Base-by-base conservation (phyloP, 2,329 filamentous ascomycete species). In the Colletotrichum gigasporum region DNA sequence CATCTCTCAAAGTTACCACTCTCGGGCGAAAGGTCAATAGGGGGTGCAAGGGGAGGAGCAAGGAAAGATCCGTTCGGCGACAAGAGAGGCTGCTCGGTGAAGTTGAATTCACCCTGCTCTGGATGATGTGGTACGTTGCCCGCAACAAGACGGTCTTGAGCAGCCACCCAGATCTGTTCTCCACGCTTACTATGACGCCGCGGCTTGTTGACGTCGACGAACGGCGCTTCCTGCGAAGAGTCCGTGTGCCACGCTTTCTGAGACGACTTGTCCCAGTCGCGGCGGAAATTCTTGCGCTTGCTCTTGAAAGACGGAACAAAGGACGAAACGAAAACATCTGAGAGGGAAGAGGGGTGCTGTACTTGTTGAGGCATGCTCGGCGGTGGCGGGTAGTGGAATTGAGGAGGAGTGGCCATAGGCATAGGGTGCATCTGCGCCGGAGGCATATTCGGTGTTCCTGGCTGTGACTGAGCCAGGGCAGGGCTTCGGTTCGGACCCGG, bases 1-100 rank as follows among this genome's bases (percentile, higher is more conserved):
- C 86, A 84, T 69, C 86, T 84, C 76, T 94, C 90, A 85, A 90
- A 93, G 69, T 89, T 84, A 73, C 87, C 87, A 74, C 82, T 90
- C 73, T 89, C 87, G 64, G 91, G 91, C 67, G 90, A 89, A 63
- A 94, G 78, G 79, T 92, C 87, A 74, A 87, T 75, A 69, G 74
- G 68, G 60, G 78, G 71, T 64, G 73, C 47, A 63, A 68, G 44
- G 63, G 39, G 41, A 45, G 18, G n/a, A 32, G 54, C 10, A 47
- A 52, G 24, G 28, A 53, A 56, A 47, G 16, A 20, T n/a, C 20
- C 47, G 11, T 47, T 35, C 9, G 47, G 28, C 68, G 65, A 70
- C 64, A 65, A 73, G 68, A 72, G 71, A 70, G 68, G 73, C 61
- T 67, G 70, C 67, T 53, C 55, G 16, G 42, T 69, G 71, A 68